Evolutionary conservation across 768 basidiomycete genomes (phyloP).

Genomic region (Amanita subjunquillea): DNA sequence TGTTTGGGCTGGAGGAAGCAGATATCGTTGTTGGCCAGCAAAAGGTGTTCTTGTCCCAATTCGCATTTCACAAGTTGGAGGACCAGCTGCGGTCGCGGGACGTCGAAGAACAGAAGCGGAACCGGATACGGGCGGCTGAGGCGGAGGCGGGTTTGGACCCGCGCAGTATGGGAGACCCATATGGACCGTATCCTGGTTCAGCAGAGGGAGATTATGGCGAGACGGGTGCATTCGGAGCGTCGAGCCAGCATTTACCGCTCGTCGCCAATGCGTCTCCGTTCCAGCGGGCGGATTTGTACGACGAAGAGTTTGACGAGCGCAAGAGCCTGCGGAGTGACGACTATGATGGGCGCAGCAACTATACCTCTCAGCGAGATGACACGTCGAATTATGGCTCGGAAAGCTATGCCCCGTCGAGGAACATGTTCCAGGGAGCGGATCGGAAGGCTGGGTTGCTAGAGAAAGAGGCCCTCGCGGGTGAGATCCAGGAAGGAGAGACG

Average conservation of each 20-base stretch:
- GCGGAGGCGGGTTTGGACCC: slow-evolving; percentile 58
- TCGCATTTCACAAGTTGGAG: slow-evolving; percentile 81
- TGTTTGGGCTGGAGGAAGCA: slow-evolving; percentile 47
- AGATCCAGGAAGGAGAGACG: slow-evolving; percentile 81
- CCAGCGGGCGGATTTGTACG: slow-evolving; percentile 65
- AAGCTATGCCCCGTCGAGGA: slow-evolving; percentile 86
- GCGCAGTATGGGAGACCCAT: slow-evolving; percentile 49
- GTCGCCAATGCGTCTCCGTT: slow-evolving; percentile 78
- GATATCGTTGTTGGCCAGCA: slow-evolving; percentile 77
- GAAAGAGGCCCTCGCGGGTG: slow-evolving; percentile 78
- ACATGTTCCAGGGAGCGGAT: slow-evolving; percentile 88
- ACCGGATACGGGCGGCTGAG: slow-evolving; percentile 66
- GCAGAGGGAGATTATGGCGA: slow-evolving; percentile 27
- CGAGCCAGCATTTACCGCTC: slow-evolving; percentile 71
- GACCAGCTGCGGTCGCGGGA: slow-evolving; percentile 78
- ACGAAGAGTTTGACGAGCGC: slow-evolving; percentile 71
- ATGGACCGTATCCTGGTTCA: slow-evolving; percentile 60
- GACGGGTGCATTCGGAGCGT: slow-evolving; percentile 35
- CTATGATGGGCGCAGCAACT: slow-evolving; percentile 68
- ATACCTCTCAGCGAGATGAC: slow-evolving; percentile 73
- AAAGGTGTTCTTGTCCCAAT: slow-evolving; percentile 87
- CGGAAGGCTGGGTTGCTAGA: slow-evolving; percentile 39
- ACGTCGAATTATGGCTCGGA: slow-evolving; percentile 84
- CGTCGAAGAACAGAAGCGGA: slow-evolving; percentile 78
- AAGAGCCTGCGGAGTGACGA: slow-evolving; percentile 70